Conservation (phyloP, 2,329 filamentous ascomycete species). For the Aspergillus pseudoglaucus region DNA sequence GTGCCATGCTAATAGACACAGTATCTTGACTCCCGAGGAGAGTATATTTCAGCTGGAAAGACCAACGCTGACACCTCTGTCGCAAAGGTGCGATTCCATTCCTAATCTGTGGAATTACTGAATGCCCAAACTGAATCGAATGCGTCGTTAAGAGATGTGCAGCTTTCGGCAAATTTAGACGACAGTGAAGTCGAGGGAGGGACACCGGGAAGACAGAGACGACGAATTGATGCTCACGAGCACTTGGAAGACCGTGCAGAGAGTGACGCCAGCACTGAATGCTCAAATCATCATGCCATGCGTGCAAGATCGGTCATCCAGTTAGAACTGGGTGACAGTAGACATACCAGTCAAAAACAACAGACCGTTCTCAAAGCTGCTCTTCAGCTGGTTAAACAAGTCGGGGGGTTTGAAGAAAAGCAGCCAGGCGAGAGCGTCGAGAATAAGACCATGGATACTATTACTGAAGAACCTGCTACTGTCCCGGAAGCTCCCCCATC, state of each 20-base stretch:
- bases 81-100: not conserved
- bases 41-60: not conserved
- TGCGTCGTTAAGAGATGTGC: too few species aligned
- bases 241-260: not conserved
- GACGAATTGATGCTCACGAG: not conserved
- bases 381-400: constrained; percentile 13
- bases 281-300: constrained; percentile 18
- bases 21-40: not conserved
- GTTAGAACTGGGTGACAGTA: constrained; percentile 14
- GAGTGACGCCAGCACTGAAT: not conserved
- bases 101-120: not conserved
- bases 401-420: constrained; percentile 7
- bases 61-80: not conserved
- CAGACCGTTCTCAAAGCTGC: constrained; percentile 16
- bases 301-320: constrained; percentile 19
- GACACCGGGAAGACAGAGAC: not conserved
- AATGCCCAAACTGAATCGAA: too few species aligned
- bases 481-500: constrained; percentile 9
- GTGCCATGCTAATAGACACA: not conserved
- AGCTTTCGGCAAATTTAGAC: not conserved
- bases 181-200: not conserved
- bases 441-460: not conserved
- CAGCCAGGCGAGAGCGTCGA: constrained; percentile 2
- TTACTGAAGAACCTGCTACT: not conserved
- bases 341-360: constrained; percentile 11